Base-by-base conservation (phyloP, 2,329 filamentous ascomycete species). In the Pseudogymnoascus sp. region DNA sequence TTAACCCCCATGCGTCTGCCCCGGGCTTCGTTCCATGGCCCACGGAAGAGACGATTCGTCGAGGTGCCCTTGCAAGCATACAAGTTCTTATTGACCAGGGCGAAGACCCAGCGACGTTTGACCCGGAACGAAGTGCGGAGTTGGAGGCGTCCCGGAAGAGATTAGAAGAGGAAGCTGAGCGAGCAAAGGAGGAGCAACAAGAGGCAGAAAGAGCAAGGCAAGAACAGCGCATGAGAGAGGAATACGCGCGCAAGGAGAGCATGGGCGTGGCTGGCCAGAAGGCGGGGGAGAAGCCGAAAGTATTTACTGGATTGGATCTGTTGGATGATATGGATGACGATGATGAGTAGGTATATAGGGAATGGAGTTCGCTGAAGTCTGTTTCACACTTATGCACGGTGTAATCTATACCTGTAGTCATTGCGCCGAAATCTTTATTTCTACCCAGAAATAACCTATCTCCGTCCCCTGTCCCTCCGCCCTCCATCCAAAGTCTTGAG, bases 1-100 rank as follows among this genome's bases (percentile, higher is more conserved):
- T 80, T 50, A 85, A 88, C 68, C 81, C 84, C 0, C 73, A 80
- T 15, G 79, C 79, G 7, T 79, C 81, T 8, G 77, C 74, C 47
- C 70, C 81, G 37, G 70, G 77, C n/a, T 95, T 92, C 75, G 80
- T 85, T 54, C 90, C 90, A 0, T 95, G 90, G 90, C 90, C 90
- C 0, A 78, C 78, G 29, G 85, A 90, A 64, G 83, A 87, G 33
- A 81, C 84, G 63, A 89, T 94, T 64, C 81, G 84, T 33, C 76
- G 77, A 13, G 89, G 90, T 36, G 85, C 85, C 1, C 77, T 95
- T 41, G 86, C 85, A 0, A 77, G 78, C 7, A 81, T 84, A 47
- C 85, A 91, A 68, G 74, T 79, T 24, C 79, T 90, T 64, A 66
- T 81, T 4, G 85, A 88, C 67, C 75, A 79, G 60, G 86, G 85